Evolutionary conservation across 768 basidiomycete genomes (phyloP), one percentile per base, ranked within the genome.

Genomic region (Hebeloma cylindrosporum): DNA sequence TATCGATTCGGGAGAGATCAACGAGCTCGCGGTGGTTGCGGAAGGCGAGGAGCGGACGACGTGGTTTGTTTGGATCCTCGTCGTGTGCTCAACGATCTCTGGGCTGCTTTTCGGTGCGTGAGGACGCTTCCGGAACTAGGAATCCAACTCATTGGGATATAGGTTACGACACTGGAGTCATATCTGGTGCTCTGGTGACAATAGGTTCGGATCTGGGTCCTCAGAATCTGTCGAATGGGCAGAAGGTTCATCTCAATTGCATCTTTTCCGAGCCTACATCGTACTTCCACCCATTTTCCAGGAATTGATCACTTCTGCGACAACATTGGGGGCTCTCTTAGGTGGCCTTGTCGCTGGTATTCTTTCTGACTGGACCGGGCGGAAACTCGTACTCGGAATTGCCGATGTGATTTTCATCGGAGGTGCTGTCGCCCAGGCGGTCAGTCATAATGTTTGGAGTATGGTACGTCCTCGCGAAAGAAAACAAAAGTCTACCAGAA

Each of bases 101-200:
- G 87, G 85, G 13, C 62, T 88, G 17, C 71, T 88, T 5, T 90
- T 90, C 48, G 87, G 86, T 85, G 42, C 21, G 82, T 58, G 9
- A 28, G 27, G n/a, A 27, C 8, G n/a, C n/a, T n/a, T n/a, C 20
- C 22, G 7, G 8, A 17, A 10, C 32, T 17, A 20, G 20, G 10
- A 13, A 25, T 4, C 10, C 33, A 26, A 33, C 16, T 10, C 16
- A 25, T 41, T 16, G 43, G 26, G 23, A 14, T 43, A 4, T 26
- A 88, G 85, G 87, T 18, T 90, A 89, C 55, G 87, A 90, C 58
- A 90, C 87, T 7, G 86, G 86, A 32, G 82, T 86, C 27, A 83
- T 90, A 17, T 87, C 85, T 43, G 88, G 88, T 20, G 83, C 87
- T n/a, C 71, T 90, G 25, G 84, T 88, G 17, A 82, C 78, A 7